phyloP scores from a whole-genome alignment of 257 asterid species.

The Petunia secreta region DNA sequence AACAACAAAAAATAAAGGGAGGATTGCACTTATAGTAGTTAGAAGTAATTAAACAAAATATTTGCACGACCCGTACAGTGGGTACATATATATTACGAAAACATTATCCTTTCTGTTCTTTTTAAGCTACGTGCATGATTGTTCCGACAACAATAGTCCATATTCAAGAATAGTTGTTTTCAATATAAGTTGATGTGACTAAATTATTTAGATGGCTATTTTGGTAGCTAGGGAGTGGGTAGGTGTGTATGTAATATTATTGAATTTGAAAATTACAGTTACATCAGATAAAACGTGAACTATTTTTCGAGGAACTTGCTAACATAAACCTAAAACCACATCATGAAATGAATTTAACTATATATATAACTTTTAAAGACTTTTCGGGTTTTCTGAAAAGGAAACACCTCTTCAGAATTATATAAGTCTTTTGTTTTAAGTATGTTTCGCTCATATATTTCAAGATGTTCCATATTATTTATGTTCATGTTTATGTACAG shows the following conservation, averaged over 20 bases:
- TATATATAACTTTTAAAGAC: no score
- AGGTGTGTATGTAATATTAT: neutral
- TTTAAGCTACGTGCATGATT: neutral
- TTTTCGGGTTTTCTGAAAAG: no score
- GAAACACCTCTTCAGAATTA: no score
- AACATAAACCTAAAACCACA: neutral
- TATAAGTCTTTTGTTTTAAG: no score
- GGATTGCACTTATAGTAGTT: neutral
- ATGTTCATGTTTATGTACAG: no score
- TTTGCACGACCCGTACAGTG: constrained; percentile 10
- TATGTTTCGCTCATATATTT: no score
- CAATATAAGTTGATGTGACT: neutral
- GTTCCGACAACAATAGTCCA: constrained; percentile 21
- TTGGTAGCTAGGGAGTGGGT: neutral
- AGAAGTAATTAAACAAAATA: neutral
- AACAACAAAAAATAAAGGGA: neutral
- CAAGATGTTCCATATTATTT: no score
- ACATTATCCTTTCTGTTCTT: neutral
- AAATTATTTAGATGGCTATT: neutral
- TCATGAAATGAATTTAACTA: no score
- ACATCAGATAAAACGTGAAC: neutral
- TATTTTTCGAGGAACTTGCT: neutral
- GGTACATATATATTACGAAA: neutral
- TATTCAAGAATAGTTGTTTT: constrained; percentile 22
- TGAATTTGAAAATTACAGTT: neutral